Conservation (phyloP, 2,329 filamentous ascomycete species). For the Scolecobasidium constrictum region DNA sequence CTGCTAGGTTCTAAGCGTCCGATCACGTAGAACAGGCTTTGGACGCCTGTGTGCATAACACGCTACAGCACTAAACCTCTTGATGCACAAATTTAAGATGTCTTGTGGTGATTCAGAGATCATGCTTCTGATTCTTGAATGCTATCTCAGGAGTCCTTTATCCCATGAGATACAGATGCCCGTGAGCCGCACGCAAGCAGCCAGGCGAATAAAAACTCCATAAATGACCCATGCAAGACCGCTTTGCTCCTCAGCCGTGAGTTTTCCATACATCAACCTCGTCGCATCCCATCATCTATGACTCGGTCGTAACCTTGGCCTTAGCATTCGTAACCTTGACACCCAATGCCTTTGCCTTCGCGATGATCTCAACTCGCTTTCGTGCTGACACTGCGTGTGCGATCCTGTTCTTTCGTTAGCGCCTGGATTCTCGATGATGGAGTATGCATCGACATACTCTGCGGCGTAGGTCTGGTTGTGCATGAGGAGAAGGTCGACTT, state of each 20-base stretch:
- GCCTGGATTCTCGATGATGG: conserved; percentile 9
- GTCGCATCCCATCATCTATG: conserved; percentile 27
- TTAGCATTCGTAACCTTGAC: conserved; percentile 99
- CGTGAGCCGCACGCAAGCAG: not conserved
- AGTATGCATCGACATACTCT: conserved; percentile 91
- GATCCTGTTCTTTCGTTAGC: no score
- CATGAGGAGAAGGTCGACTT: conserved; percentile 97
- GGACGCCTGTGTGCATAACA: no score
- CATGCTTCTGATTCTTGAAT: no score
- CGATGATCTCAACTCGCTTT: conserved; percentile 97
- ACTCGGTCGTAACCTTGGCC: conserved; percentile 96
- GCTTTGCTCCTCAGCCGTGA: not conserved
- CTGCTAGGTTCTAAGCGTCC: no score
- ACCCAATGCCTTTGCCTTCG: conserved; percentile 93
- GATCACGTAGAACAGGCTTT: no score
- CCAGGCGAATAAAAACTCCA: not conserved
- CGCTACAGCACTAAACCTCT: no score
- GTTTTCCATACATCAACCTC: not conserved
- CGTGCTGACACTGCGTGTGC: conserved; percentile 94
- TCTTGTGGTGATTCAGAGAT: not conserved
- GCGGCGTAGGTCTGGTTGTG: conserved; percentile 99
- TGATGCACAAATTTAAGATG: no score
- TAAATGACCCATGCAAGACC: not conserved
- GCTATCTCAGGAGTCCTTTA: not conserved
- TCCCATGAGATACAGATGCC: not conserved